Evolutionary conservation across 1,284 basidiomycete genomes (phyloP).

Genomic region (Dichomitus squalens): DNA sequence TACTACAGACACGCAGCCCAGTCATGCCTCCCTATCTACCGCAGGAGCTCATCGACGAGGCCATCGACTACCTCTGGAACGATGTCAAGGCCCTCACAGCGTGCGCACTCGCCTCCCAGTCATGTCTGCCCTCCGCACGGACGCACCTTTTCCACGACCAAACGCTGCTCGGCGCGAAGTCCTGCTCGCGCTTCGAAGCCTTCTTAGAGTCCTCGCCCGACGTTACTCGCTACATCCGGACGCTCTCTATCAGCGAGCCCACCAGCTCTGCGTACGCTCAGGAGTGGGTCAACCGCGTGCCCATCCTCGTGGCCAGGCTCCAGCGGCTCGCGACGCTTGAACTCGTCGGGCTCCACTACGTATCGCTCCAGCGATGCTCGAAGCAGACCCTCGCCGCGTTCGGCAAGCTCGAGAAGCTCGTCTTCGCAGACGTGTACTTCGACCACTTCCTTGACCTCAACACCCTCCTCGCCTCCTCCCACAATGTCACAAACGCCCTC

Average conservation of each 20-base stretch:
- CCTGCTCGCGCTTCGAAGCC: constrained; percentile 20
- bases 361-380: constrained; percentile 15
- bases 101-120: constrained; percentile 38
- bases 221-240: constrained; percentile 17
- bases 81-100: constrained; percentile 33
- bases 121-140: constrained; percentile 36
- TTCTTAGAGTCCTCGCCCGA: constrained; percentile 17
- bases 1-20: not conserved
- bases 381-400: constrained; percentile 13
- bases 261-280: constrained; percentile 17
- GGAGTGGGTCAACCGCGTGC: constrained; percentile 22
- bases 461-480: constrained; percentile 18
- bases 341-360: constrained; percentile 21
- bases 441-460: constrained; percentile 20
- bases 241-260: constrained; percentile 18
- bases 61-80: constrained; percentile 38
- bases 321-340: constrained; percentile 18
- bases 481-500: constrained; percentile 11
- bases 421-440: constrained; percentile 26
- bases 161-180: constrained; percentile 10
- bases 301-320: constrained; percentile 14
- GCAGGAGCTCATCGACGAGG: constrained; percentile 37
- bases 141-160: constrained; percentile 37
- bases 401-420: constrained; percentile 14
- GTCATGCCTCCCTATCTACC: constrained; percentile 12